Percentiles rank a stretch among this genome's conserved stretches.
Evolutionary conservation across 2,329 filamentous ascomycete species (phyloP).

Genomic region (Cladophialophora immunda): DNA sequence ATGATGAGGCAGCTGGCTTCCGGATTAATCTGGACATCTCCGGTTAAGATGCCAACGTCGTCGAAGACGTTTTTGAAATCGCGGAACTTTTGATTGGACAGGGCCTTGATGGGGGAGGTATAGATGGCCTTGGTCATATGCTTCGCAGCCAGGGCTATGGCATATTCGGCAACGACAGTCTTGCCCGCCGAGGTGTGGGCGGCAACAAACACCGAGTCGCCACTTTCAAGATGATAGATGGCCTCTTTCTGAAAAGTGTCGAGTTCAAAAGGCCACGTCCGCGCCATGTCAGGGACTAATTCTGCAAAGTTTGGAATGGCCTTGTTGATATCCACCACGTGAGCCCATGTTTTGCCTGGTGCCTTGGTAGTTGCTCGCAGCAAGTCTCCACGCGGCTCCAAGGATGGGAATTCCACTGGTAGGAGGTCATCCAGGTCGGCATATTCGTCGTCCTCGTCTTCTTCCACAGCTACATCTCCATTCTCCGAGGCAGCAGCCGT

Average conservation of each 20-base stretch:
- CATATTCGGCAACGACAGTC: conserved; percentile 97
- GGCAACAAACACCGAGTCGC: conserved; percentile 96
- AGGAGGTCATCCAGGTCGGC: conserved; percentile 83
- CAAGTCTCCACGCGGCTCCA: conserved; percentile 83
- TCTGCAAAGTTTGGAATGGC: conserved; percentile 94
- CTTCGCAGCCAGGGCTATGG: conserved; percentile 92
- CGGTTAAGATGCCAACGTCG: conserved; percentile 95
- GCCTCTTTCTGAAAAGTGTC: conserved; percentile 99
- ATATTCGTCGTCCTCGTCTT: conserved; percentile 51
- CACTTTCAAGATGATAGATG: conserved; percentile 94
- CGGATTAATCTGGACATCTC: conserved; percentile 96
- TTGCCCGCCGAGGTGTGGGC: conserved; percentile 98
- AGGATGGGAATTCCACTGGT: conserved; percentile 89
- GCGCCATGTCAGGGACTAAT: conserved; percentile 93
- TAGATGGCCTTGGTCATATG: conserved; percentile 99
- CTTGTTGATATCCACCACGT: conserved; percentile 95
- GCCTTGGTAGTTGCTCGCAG: conserved; percentile 75
- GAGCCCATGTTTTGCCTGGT: conserved; percentile 89
- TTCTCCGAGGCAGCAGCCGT: conserved; percentile 21
- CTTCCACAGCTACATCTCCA: conserved; percentile 40
- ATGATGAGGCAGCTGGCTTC: conserved; percentile 99
- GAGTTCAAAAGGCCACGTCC: conserved; percentile 95
- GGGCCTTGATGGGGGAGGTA: conserved; percentile 96
- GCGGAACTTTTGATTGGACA: conserved; percentile 98
- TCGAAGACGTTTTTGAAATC: conserved; percentile 88